Conservation (phyloP, 352 stramenopile genomes). For the Globisporangium nodosum region DNA sequence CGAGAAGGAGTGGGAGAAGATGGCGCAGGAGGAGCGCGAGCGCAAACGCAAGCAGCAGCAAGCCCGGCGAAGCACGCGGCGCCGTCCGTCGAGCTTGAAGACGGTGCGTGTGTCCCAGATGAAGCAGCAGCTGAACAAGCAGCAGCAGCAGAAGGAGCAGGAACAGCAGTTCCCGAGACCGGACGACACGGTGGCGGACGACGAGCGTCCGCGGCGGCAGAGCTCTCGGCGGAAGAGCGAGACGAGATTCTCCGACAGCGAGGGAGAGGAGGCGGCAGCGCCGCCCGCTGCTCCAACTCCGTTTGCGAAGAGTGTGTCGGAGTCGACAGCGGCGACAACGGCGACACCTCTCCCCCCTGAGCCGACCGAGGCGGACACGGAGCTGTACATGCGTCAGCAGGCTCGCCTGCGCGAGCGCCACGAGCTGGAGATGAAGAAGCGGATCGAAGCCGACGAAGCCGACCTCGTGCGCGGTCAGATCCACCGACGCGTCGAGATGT, state of each 20-base stretch:
- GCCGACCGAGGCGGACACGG: constrained; percentile 58
- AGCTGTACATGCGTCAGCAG: constrained; percentile 81
- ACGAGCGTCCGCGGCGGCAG: constrained; percentile 20
- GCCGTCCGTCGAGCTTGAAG: constrained; percentile 77
- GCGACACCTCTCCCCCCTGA: constrained; percentile 61
- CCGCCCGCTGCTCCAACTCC: neutral
- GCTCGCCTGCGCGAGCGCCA: constrained; percentile 75
- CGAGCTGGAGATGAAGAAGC: constrained; percentile 78
- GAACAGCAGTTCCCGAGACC: constrained; percentile 16
- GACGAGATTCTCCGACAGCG: constrained; percentile 53
- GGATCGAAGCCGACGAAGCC: constrained; percentile 71
- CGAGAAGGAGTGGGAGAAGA: constrained; percentile 86
- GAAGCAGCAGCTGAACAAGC: constrained; percentile 77
- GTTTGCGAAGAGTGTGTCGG: constrained; percentile 2
- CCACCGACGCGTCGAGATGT: constrained; percentile 72
- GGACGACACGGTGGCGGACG: constrained; percentile 26
- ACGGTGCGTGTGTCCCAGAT: constrained; percentile 80
- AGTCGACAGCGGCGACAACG: constrained; percentile 7
- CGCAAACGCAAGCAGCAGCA: constrained; percentile 79
- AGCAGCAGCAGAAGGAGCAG: constrained; percentile 49
- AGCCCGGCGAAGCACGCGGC: constrained; percentile 49
- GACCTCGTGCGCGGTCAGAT: constrained; percentile 74
- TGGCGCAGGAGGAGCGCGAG: constrained; percentile 82
- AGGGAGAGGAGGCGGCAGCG: constrained; percentile 23
- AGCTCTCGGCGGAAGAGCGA: constrained; percentile 36